These are phyloP conservation scores for Diaporthe capsici DNA, from an alignment of 2,329 filamentous ascomycete genomes.

Conservation along the genomic window DNA sequence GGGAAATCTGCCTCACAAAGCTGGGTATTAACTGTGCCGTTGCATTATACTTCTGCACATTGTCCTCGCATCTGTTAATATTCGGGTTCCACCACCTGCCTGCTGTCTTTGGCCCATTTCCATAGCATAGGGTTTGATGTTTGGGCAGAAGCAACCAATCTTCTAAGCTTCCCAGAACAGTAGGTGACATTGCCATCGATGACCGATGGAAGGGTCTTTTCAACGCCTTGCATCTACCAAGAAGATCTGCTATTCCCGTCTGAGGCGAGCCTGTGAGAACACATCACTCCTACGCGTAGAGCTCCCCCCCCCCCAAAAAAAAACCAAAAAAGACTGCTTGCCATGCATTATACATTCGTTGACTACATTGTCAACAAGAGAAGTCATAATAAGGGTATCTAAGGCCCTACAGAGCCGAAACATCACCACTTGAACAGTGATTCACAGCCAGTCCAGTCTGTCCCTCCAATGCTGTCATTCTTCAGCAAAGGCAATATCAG, in stretches of 20 bases:
- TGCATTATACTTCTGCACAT: background rate
- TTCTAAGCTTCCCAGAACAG: background rate
- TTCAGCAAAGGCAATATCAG: background rate
- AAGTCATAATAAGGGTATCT: conserved; percentile 12
- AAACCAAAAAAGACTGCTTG: background rate
- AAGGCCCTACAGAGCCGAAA: background rate
- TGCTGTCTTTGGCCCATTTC: background rate
- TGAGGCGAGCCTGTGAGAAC: background rate
- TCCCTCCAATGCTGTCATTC: background rate
- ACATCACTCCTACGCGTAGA: background rate
- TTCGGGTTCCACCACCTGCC: no score
- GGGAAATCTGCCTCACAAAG: background rate
- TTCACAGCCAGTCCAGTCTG: background rate
- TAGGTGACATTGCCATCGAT: no score
- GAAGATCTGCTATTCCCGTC: background rate
- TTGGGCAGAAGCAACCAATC: background rate
- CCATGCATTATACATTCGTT: background rate
- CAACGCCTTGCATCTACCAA: background rate
- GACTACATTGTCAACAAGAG: background rate
- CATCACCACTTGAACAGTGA: background rate
- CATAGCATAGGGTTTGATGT: background rate
- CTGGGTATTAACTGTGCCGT: background rate
- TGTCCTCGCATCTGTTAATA: background rate
- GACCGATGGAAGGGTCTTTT: background rate
- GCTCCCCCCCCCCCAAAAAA: background rate